Conservation (phyloP, 2,329 filamentous ascomycete species). For the Calonectria fujianensis region DNA sequence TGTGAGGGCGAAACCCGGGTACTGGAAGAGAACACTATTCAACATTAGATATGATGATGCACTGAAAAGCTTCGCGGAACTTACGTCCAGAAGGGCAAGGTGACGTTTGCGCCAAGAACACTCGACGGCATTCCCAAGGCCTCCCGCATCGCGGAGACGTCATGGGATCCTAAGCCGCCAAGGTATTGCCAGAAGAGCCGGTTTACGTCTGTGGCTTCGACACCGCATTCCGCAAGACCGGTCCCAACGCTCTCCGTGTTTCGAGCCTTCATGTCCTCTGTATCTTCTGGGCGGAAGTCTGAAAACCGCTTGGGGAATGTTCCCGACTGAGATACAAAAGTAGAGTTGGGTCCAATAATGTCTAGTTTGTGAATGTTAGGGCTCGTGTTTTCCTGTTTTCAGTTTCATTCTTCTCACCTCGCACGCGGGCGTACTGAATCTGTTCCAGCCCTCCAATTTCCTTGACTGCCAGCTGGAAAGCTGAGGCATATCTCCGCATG, state of each 20-base stretch:
- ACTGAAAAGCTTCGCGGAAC: neutral
- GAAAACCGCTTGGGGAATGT: conserved; percentile 42
- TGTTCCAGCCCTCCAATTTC: conserved; percentile 71
- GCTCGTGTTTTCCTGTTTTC: neutral
- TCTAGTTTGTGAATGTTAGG: conserved; percentile 17
- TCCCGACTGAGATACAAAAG: conserved; percentile 42
- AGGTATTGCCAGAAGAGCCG: conserved; percentile 28
- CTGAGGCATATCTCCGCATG: conserved; percentile 75
- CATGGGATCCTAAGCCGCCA: conserved; percentile 40
- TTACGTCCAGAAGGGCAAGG: conserved; percentile 47
- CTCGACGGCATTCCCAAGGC: conserved; percentile 47
- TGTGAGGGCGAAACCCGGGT: conserved; percentile 68
- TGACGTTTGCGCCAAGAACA: conserved; percentile 54
- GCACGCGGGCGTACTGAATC: conserved; percentile 73
- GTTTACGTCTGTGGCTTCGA: conserved; percentile 20
- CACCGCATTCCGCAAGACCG: conserved; percentile 26
- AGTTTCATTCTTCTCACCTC: conserved; percentile 45
- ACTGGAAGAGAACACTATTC: conserved; percentile 67
- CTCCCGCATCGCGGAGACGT: conserved; percentile 49
- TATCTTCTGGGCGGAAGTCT: conserved; percentile 35
- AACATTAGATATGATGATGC: conserved; percentile 24
- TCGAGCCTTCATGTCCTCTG: conserved; percentile 30
- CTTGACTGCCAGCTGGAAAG: conserved; percentile 71
- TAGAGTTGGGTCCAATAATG: conserved; percentile 43
- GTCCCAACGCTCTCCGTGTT: conserved; percentile 18